Base-by-base conservation (phyloP, 129 eudicot species). In the Flaveria trinervia region DNA sequence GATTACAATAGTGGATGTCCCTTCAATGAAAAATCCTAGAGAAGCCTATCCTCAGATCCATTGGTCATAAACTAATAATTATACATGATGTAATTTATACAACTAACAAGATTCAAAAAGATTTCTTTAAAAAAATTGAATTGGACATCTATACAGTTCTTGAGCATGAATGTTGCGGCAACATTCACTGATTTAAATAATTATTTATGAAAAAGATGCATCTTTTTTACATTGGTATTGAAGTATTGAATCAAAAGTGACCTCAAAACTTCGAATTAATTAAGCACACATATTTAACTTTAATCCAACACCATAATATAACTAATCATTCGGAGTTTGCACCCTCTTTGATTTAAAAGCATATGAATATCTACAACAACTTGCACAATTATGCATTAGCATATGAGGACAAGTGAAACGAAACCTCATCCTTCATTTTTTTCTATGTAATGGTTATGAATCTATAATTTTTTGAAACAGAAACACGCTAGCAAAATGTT, bases 251-350 rank as follows among this genome's bases (percentile, higher is more conserved):
- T 68, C 55, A 62, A 79, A 79, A 73, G 79, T 72, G 25, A 55
- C 54, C 65, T 72, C 74, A 54, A 39, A 28, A 20, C 44, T 12
- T 71, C 72, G 71, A 62, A 30, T 22, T 71, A 62, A 79, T 22
- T 71, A 62, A 79, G 22, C 22, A 48, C 72, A 61, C 22, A 62
- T 72, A 73, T 71, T 79, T 71, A 72, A 62, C 73, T 79, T 79
- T 71, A 79, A 79, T 50, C 49, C 78, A 71, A 79, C 78, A 79
- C 0, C 0, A 20, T 20, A 20, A 20, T 72, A 36, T 36, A 36
- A 55, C 77, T 33, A 14, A 46, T 30, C 28, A 60, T 46, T 14
- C 36, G 54, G 77, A 70, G 64, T 70, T 70, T 78, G 82, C 43
- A 60, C 77, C 71, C 77, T 52, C 70, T 26, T 13, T 26, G 20